Base-by-base conservation (phyloP, 1,139 yeast species). In the Taphrina communis region DNA sequence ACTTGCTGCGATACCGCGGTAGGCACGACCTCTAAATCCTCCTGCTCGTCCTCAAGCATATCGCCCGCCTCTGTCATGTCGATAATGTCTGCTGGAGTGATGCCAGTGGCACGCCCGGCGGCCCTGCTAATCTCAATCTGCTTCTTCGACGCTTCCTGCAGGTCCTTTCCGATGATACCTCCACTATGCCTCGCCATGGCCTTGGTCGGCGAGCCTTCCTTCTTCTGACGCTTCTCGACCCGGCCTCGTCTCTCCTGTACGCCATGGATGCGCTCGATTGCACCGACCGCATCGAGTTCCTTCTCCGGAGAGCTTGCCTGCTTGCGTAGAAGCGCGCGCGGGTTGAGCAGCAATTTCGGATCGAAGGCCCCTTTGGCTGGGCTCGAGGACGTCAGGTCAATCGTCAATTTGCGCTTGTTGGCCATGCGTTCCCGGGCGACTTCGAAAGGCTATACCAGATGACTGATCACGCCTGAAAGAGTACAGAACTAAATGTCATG, bases 91-190 rank as follows among this genome's bases (percentile, higher is more conserved):
- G 38, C 17, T 31, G 52, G 44, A 21, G 21, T 17, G 17, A 19
- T 39, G 35, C n/a, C 44, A 12, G 41, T 21, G 4, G 46, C 55
- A 19, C 41, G 35, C 17, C 42, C 36, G 8, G 35, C 9, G 12
- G 56, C 31, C 19, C 56, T 60, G 38, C 42, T 21, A 8, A 19
- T 35, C 36, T 50, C 65, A 17, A 48, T 12, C 48, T 57, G 67
- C 21, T 53, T 57, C 53, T 63, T 63, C 7, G 67, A 63, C 12
- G 67, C 67, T 21, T 63, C 67, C 36, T 63, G 67, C 36, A 63
- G 48, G 25, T 63, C 67, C 31, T 55, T 63, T 12, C 67, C 67
- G 17, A 63, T 52, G 6, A 63, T 63, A 38, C 67, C 67, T 3
- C 59, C 67, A 9, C 61, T n/a, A 14, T 41, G 31, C 25, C 59